Base-by-base conservation (phyloP, 805 yeast genomes). In the Ogataea trehaloabstinens region DNA sequence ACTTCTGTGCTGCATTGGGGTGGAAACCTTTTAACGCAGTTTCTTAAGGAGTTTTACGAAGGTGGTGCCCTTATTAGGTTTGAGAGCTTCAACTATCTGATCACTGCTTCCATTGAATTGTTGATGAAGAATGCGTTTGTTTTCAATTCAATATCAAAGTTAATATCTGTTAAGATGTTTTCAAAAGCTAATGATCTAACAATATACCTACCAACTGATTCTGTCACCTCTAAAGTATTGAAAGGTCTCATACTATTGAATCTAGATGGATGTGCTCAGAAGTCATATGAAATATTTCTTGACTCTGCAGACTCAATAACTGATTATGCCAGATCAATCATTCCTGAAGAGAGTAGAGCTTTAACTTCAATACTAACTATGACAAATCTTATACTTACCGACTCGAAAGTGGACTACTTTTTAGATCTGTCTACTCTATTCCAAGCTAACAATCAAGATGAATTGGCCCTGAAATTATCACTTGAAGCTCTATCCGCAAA, bases 391-490 rank as follows among this genome's bases (percentile, higher is more conserved):
- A 44, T 55, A 6, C 45, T 67, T 16, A 58, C 63, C 31, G 55
- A 60, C 6, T 57, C 68, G 5, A 41, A 60, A 24, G 51, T 63
- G 12, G 63, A 59, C 33, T 73, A 64, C 44, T 69, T 60, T 47
- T 56, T 61, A 33, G 67, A 65, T 25, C 44, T 70, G 25, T 52
- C 74, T 7, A 49, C 57, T 4, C 25, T 71, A 30, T 71, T 70
- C 46, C 56, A 62, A 29, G 52, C 61, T 17, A 46, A 52, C 20
- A 49, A 52, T 2, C 44, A 49, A 4, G 64, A 61, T 39, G 42
- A 50, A 12, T 45, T 54, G 12, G 73, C 78, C 0, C 53, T 70
- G 24, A 55, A 59, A 41, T 58, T 73, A 27, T 51, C 56, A 1
- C 40, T 59, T 19, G 43, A 53, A 21, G 42, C 63, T 3, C 39